Base-by-base conservation (phyloP, 164 flowering plant species). In the Euptelea pleiosperma region DNA sequence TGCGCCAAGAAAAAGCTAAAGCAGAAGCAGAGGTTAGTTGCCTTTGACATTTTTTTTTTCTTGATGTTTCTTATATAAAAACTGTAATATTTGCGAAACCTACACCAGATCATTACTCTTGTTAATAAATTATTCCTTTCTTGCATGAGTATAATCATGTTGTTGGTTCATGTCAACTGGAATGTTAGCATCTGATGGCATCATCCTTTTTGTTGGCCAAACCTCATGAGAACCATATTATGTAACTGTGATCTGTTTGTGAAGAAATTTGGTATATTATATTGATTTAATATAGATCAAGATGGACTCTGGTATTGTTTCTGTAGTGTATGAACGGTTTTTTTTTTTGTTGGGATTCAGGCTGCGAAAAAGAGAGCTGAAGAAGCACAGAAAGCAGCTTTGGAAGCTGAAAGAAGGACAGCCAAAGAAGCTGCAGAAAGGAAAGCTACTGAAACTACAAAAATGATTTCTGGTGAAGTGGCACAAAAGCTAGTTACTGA, bases 351-450 rank as follows among this genome's bases (percentile, higher is more conserved):
- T 55, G 40, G 24, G 52, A 8, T 46, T 55, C 40, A 67, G 66
- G 76, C 75, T 64, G 80, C 65, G 44, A 73, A 52, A 55, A 63
- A 57, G 62, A 77, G 66, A 69, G 86, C 78, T 40, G 96, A 87
- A 72, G 82, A 75, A 67, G 85, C 77, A 65, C 79, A 71, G 60
- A 73, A 49, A 43, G 82, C 75, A 57, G 82, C 84, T 58, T 45
- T 78, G 64, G 95, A 84, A 76, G 84, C 84, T 76, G 90, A 78
- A 67, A 77, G 55, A 57, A 79, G 60, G 73, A 79, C 71, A 60
- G 82, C 81, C 29, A 74, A 76, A 77, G 96, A 83, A 78, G 84
- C 84, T 66, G 82, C 82, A 22, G 75, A 82, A 52, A 83, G 55
- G 70, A 63, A 68, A 61, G 84, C 82, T 50, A 49, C 51, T 19